Evolutionary conservation across 768 basidiomycete species (phyloP), one percentile per base, ranked within the genome.

Genomic region (Auricularia cornea): DNA sequence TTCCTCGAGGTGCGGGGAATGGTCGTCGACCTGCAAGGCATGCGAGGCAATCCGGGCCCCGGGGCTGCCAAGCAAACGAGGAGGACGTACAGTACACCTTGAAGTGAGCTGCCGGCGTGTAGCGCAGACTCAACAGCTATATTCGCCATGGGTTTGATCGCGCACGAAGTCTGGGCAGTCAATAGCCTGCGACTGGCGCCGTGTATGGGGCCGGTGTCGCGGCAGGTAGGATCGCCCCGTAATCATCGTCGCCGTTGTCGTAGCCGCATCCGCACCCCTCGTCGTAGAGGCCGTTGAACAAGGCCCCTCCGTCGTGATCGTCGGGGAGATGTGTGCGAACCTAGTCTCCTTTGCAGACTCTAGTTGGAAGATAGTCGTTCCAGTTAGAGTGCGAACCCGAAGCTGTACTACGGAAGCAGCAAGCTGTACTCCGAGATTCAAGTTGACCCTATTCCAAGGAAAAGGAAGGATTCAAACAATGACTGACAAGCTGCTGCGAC

Each of bases 151-250:
- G 98, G 77, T 75, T 90, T 94, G 84, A 40, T 98, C 96, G 71
- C 98, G 96, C 23, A 99, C 96, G 48, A 95, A 80, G 77, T 98
- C 98, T 2, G 96, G 96, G 40, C 90, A 98, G 67, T 94, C 92
- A 67, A 99, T 93, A 60, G 84, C 83, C 71, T 97, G 90, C 6
- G 94, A 94, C 68, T 86, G 80, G 11, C 92, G 88, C 60, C 91
- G 86, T 38, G 86, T 83, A 68, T 86, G 84, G 59, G n/a, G 82
- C 77, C 68, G 91, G 86, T 0, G 93, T 92, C 2, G 84, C 89
- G 14, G 90, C 90, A 40, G 94, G 80, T 16, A 98, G 79, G 72
- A 98, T 95, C 63, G 94, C 91, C 66, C 95, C 94, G 56, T 84
- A 89, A 10, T 81, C 78, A 62, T 88, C 89, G 40, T 76, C 77